Conservation (phyloP, 2,329 filamentous ascomycete genomes). For the Exophiala sp. region DNA sequence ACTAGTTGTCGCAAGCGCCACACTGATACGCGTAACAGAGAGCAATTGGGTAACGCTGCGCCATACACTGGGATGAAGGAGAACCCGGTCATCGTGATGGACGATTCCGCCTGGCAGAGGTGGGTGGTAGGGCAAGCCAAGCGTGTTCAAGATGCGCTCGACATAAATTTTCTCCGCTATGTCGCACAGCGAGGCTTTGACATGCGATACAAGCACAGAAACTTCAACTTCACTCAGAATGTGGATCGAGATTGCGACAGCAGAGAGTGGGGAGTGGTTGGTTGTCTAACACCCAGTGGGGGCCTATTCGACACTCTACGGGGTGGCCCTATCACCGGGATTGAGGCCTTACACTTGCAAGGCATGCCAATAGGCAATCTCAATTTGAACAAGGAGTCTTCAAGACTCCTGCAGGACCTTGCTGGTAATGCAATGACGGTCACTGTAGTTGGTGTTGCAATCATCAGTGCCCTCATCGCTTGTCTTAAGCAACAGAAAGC, state of each 20-base stretch:
- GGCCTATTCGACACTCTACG: slow-evolving; percentile 59
- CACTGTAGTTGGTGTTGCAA: slow-evolving; percentile 64
- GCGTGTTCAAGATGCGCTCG: slow-evolving; percentile 64
- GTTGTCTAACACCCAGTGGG: slow-evolving; percentile 67
- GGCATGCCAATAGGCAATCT: slow-evolving; percentile 64
- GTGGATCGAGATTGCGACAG: slow-evolving; percentile 57
- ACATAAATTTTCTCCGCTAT: slow-evolving; percentile 57
- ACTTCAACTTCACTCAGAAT: slow-evolving; percentile 68
- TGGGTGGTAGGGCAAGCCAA: slow-evolving; percentile 54
- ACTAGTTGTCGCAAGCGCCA: slow-evolving; percentile 59
- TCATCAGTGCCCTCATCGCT: slow-evolving; percentile 57
- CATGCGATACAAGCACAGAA: slow-evolving; percentile 52
- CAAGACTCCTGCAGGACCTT: slow-evolving; percentile 62
- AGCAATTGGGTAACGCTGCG: slow-evolving; percentile 52
- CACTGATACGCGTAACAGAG: slow-evolving; percentile 48
- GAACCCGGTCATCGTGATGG: slow-evolving; percentile 50
- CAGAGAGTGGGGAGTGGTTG: slow-evolving; percentile 54
- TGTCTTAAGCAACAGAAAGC: slow-evolving; percentile 22
- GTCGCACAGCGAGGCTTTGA: slow-evolving; percentile 51
- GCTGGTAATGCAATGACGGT: slow-evolving; percentile 78
- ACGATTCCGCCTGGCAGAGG: slow-evolving; percentile 53
- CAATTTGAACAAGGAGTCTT: slow-evolving; percentile 60
- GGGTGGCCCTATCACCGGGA: slow-evolving; percentile 59
- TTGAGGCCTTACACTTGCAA: slow-evolving; percentile 63
- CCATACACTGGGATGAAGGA: slow-evolving; percentile 61